These are phyloP conservation scores for Phytomonas francai DNA, from an alignment of 208 protist genomes.

Conservation along the genomic window DNA sequence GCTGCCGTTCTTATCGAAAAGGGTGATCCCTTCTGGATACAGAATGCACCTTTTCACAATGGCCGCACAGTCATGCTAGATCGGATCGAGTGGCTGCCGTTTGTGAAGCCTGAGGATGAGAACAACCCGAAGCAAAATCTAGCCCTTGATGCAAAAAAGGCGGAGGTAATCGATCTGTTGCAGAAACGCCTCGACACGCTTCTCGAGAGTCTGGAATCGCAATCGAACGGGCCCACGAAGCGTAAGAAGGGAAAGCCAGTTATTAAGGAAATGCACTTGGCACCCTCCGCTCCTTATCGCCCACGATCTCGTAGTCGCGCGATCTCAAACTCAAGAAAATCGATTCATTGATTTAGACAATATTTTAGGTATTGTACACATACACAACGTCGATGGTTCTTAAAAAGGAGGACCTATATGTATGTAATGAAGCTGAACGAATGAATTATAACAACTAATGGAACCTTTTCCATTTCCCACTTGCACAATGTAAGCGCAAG, in stretches of 20 bases:
- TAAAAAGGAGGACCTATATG: not conserved
- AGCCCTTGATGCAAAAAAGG: conserved; percentile 10
- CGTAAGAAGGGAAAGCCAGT: conserved; percentile 34
- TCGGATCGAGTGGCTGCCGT: conserved; percentile 63
- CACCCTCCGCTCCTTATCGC: conserved; percentile 68
- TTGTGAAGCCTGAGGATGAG: conserved; percentile 23
- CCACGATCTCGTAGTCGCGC: conserved; percentile 23
- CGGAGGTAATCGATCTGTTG: conserved; percentile 39
- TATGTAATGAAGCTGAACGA: not conserved
- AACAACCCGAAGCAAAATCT: not conserved
- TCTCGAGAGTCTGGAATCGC: conserved; percentile 16
- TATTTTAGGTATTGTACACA: not conserved
- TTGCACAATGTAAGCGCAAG: not conserved
- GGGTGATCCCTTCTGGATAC: conserved; percentile 61
- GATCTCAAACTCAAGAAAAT: not conserved
- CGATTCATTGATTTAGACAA: not conserved
- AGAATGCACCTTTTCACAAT: conserved; percentile 80
- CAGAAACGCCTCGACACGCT: conserved; percentile 61
- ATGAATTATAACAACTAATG: not conserved
- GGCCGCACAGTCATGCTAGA: conserved; percentile 59
- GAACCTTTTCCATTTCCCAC: not conserved
- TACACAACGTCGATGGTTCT: not conserved
- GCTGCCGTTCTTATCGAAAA: conserved; percentile 33
- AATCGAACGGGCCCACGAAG: conserved; percentile 13
- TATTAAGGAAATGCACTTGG: conserved; percentile 69